phyloP scores from a whole-genome alignment of 169 alveolate genomes.

The Plasmodium fragile region DNA sequence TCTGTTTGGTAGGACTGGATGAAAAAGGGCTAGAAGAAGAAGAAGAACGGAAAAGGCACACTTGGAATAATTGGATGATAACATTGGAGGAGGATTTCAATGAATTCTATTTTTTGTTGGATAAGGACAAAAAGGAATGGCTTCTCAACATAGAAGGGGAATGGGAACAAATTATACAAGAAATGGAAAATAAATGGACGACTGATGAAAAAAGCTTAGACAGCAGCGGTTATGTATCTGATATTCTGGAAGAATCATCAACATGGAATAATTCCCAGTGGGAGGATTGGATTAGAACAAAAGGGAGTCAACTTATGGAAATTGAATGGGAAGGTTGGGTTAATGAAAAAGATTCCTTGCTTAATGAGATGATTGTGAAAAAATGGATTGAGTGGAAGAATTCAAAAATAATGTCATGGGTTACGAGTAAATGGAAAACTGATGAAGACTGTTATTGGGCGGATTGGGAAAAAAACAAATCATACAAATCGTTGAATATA shows the following conservation, averaged over 20 bases:
- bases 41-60: slow-evolving; percentile 22
- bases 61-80: slow-evolving; percentile 17
- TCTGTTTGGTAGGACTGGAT: neutral
- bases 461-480: neutral
- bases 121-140: slow-evolving; percentile 16
- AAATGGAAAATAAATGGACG: slow-evolving; percentile 17
- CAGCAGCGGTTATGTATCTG: neutral
- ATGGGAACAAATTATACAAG: neutral
- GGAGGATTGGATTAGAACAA: slow-evolving; percentile 21
- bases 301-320: neutral
- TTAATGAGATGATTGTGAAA: neutral
- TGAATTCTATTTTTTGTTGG: neutral
- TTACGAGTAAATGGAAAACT: slow-evolving; percentile 7
- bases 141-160: slow-evolving; percentile 6
- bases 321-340: slow-evolving; percentile 5
- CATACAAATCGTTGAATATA: neutral
- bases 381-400: slow-evolving; percentile 37
- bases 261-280: slow-evolving; percentile 13
- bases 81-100: slow-evolving; percentile 8
- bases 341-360: neutral
- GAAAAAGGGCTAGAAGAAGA: neutral
- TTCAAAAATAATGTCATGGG: neutral
- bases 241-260: neutral
- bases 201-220: neutral
- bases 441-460: slow-evolving; percentile 9